phyloP scores from a whole-genome alignment of 2,329 filamentous ascomycete species.

The Trichoderma sp. region DNA sequence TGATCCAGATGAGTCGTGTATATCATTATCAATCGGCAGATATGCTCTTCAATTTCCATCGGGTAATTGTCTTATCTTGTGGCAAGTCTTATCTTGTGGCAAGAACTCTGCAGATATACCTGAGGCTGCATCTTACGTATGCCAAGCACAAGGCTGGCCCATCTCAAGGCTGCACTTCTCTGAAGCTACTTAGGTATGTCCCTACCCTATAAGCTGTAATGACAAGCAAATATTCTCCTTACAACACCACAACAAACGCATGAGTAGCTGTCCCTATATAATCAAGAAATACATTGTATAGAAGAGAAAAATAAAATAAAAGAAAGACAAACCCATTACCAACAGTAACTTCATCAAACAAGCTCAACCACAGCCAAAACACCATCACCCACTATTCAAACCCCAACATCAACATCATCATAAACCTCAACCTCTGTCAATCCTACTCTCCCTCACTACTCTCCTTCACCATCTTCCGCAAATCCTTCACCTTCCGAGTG shows the following conservation, averaged over 20 bases:
- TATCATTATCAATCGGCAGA: background rate
- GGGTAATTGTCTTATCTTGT: too few species aligned
- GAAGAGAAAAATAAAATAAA: background rate
- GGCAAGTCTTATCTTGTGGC: too few species aligned
- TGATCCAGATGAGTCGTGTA: background rate
- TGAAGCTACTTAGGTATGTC: too few species aligned
- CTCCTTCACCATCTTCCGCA: background rate
- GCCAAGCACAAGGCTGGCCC: background rate
- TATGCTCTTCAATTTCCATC: too few species aligned
- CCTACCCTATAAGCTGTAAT: background rate
- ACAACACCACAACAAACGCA: too few species aligned
- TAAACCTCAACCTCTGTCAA: background rate
- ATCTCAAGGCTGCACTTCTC: background rate
- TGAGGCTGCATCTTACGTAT: too few species aligned
- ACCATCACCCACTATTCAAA: background rate
- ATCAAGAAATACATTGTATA: too few species aligned
- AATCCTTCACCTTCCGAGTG: background rate
- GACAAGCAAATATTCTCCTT: background rate
- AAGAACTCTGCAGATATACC: too few species aligned
- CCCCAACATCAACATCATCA: background rate
- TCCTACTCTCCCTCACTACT: background rate
- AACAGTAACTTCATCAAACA: background rate
- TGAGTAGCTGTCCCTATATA: too few species aligned
- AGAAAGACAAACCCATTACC: background rate
- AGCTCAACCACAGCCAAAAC: background rate